Base-by-base conservation (phyloP, 768 basidiomycete genomes). In the Rhizopogon vinicolor region DNA sequence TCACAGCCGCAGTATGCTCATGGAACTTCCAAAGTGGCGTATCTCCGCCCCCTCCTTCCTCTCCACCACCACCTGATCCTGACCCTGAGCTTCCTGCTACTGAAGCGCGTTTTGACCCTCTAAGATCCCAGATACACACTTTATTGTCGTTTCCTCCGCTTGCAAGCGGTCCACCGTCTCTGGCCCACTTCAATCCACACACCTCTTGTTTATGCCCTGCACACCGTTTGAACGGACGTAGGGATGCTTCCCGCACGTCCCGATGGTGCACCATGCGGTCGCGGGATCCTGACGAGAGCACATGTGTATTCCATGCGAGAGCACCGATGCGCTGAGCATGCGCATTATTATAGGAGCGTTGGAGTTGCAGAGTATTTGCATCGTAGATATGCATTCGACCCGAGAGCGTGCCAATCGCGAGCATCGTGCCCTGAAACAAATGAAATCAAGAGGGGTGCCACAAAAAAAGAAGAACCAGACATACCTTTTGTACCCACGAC, bases 71-170 rank as follows among this genome's bases (percentile, higher is more conserved):
- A 1, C 67, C 68, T 13, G 64, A 70, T 13, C 66, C 70, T 7
- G 64, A 66, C 12, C 69, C 70, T 16, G 63, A 60, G 40, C 63
- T 59, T 39, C 65, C 62, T 0, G 63, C 55, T 22, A 65, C 69
- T 7, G 67, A 60, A 2, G 65, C 65, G 22, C 67, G 70, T 61
- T 76, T 75, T 6, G 82, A 81, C 8, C 87, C 89, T 54, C 90
- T 79, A 53, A 93, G 73, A 66, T 98, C 94, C 92, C 95, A 99
- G 52, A 99, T 93, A 63, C 92, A 93, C 16, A 99, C 91, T 74
- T 98, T 98, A 74, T 99, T 99, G 72, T 99, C 96, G 68, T 99
- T 99, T 0, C 96, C 96, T 2, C 96, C 96, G 60, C 89, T 93
- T 3, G 96, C 96, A 4, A 99, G 80, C 31, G 78, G 78, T 7